These are phyloP conservation scores for Dipsacomyces acuminosporus DNA, from an alignment of 371 early-diverging fungal species.

Conservation along the genomic window DNA sequence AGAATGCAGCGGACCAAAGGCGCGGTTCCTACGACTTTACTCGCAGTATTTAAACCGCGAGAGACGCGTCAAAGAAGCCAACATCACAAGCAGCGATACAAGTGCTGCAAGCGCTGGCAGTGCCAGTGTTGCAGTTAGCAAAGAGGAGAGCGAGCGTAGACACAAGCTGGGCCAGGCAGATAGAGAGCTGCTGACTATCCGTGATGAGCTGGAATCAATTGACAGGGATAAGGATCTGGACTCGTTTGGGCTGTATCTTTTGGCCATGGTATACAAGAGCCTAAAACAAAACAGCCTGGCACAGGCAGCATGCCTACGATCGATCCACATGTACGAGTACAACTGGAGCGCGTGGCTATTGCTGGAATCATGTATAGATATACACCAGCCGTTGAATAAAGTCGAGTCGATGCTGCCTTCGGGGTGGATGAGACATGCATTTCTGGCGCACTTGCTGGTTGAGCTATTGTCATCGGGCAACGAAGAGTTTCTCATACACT, in stretches of 20 bases:
- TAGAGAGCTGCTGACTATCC: slow-evolving; percentile 13
- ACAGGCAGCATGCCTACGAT: slow-evolving; percentile 55
- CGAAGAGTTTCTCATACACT: slow-evolving; percentile 39
- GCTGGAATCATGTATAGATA: slow-evolving; percentile 54
- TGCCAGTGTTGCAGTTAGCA: too few relatives aligned
- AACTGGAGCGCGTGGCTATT: slow-evolving; percentile 94
- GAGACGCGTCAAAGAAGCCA: slow-evolving; percentile 10
- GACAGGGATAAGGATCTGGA: slow-evolving; percentile 51
- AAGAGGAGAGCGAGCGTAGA: neutral
- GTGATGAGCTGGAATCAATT: slow-evolving; percentile 17
- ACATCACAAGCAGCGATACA: too few relatives aligned
- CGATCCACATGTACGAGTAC: slow-evolving; percentile 65
- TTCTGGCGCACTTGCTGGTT: slow-evolving; percentile 53
- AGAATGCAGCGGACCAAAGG: slow-evolving; percentile 50
- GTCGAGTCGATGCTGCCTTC: slow-evolving; percentile 13
- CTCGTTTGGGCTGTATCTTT: slow-evolving; percentile 63
- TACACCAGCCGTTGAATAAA: slow-evolving; percentile 49
- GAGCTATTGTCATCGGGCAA: slow-evolving; percentile 33
- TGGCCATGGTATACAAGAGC: slow-evolving; percentile 40
- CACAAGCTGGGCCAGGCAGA: slow-evolving; percentile 1
- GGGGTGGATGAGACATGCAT: slow-evolving; percentile 58
- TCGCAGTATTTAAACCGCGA: slow-evolving; percentile 49
- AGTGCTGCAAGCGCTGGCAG: too few relatives aligned
- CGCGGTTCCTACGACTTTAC: slow-evolving; percentile 64
- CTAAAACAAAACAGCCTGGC: slow-evolving; percentile 51